A percentile compares a stretch with the other conserved stretches of the same genome.
Evolutionary conservation across 2,329 filamentous ascomycete species (phyloP).

Genomic region (Arthroderma sp.): DNA sequence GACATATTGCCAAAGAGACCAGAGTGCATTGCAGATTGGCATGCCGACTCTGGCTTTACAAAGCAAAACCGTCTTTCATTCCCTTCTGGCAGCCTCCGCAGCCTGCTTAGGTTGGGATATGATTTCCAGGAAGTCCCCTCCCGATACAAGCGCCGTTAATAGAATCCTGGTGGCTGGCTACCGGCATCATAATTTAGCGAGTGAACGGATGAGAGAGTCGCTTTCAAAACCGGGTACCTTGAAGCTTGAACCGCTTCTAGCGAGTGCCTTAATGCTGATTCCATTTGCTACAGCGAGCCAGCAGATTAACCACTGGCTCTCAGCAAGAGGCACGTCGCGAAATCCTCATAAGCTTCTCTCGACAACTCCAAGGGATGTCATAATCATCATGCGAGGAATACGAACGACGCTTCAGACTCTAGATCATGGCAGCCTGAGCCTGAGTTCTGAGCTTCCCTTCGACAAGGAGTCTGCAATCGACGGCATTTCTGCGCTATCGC

Average conservation of each 20-base stretch:
- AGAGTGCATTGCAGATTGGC: slow-evolving; percentile 3
- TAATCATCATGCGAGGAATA: slow-evolving; percentile 4
- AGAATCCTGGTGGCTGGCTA: slow-evolving; percentile 9
- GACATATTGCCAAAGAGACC: neutral
- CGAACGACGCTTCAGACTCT: slow-evolving; percentile 1
- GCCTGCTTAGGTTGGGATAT: slow-evolving; percentile 11
- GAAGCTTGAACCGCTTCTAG: slow-evolving; percentile 11
- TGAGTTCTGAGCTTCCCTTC: neutral
- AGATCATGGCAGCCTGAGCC: neutral
- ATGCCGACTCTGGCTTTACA: slow-evolving; percentile 2
- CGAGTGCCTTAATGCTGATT: slow-evolving; percentile 9
- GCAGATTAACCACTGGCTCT: slow-evolving; percentile 10
- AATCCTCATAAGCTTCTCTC: slow-evolving; percentile 1
- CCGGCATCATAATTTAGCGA: slow-evolving; percentile 10
- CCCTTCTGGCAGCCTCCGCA: slow-evolving; percentile 4
- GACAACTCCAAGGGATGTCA: slow-evolving; percentile 2
- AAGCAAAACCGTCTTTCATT: slow-evolving; percentile 5
- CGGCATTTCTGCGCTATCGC: too few relatives aligned
- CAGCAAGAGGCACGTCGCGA: neutral
- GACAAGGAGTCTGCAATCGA: neutral
- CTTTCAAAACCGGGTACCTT: slow-evolving; percentile 4
- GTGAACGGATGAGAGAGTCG: slow-evolving; percentile 11
- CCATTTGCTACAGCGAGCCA: slow-evolving; percentile 10
- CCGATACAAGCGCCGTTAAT: slow-evolving; percentile 1
- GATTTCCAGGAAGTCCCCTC: slow-evolving; percentile 7